Base-by-base conservation (phyloP, 495 filamentous ascomycete species). In the Neurospora tetraspora region DNA sequence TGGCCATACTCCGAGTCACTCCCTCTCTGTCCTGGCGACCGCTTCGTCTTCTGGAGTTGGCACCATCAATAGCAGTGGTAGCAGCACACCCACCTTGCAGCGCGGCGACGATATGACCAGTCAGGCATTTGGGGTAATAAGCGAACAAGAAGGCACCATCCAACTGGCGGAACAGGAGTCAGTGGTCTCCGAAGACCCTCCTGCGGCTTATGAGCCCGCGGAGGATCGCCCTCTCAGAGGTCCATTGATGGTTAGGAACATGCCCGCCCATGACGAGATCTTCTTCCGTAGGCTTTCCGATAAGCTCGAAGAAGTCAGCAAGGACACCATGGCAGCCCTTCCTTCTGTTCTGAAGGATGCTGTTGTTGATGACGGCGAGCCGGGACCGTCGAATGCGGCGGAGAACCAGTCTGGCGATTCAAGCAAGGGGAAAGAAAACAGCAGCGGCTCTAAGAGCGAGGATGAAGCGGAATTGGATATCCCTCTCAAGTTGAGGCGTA, bases 401-500 rank as follows among this genome's bases (percentile, higher is more conserved):
- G 72, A 20, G 47, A 59, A 59, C 7, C 36, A 70, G 40, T 39
- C 71, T 31, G 72, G 42, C 47, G 72, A 73, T 11, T 47, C 71
- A 20, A 69, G 71, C 40, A 70, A 68, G 10, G 75, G 76, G 16
- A 77, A 74, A 59, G 74, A 72, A 2, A 68, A 39, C 31, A 71
- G 76, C 77, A 75, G 71, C 43, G 42, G 82, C 71, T 68, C 74
- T 70, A 73, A 53, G 72, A 75, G 74, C 69, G 79, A 80, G 39
- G 81, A 79, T 5, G 82, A 86, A n/a, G 83, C 84, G 69, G 78
- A 79, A 39, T 68, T 75, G 9, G 87, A 89, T 16, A 83, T 89
- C 31, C 86, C 87, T 43, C 79, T 90, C 45, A 89, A 86, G 77
- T 81, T 91, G 74, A 90, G 83, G 71, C 81, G 80, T 18, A 85